Evolutionary conservation across 2,329 filamentous ascomycete species (phyloP), one percentile per base, ranked within the genome.

Genomic region (Alternaria sp.): DNA sequence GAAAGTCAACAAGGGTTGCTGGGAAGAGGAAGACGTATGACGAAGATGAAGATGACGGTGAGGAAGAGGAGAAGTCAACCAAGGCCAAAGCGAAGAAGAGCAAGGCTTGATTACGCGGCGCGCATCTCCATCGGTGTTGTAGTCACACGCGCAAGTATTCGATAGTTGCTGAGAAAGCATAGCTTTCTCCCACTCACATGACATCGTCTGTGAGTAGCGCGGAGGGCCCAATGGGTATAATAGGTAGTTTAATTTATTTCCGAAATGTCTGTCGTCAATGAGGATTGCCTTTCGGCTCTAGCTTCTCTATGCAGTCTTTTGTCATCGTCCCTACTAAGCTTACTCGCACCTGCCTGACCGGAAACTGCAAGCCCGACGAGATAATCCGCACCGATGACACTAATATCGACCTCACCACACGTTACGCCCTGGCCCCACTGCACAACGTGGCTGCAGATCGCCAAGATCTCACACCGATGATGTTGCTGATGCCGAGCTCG

Each of bases 1-100:
- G 70, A 45, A 69, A 67, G 40, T 67, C 50, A 25, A 58, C 58
- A 4, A 55, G 68, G 43, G 66, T 68, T 25, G 65, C 61, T 11
- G 68, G 68, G 36, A 71, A 69, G 54, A 69, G 68, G 38, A 70
- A 70, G 57, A 63, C 59, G 28, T 65, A 71, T 14, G 63, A 58
- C 4, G 67, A 67, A 3, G 60, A 64, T 36, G 62, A 65, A 4
- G 55, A 65, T 6, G 62, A 64, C 30, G 32, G 32, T 7, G 62
- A 62, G 3, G 64, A 63, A 54, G 66, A 64, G 53, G 64, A 63
- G 38, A 67, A 67, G 49, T 25, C 54, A 22, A 22, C 27, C 45
- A 54, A 32, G n/a, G 46, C 12, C 22, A 68, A 64, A 59, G 65
- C 65, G 64, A 69, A 65, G 59, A 72, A 70, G 58, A 58, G 38